Base-by-base conservation (phyloP, 2,329 filamentous ascomycete genomes). In the Colletotrichum simmondsii region DNA sequence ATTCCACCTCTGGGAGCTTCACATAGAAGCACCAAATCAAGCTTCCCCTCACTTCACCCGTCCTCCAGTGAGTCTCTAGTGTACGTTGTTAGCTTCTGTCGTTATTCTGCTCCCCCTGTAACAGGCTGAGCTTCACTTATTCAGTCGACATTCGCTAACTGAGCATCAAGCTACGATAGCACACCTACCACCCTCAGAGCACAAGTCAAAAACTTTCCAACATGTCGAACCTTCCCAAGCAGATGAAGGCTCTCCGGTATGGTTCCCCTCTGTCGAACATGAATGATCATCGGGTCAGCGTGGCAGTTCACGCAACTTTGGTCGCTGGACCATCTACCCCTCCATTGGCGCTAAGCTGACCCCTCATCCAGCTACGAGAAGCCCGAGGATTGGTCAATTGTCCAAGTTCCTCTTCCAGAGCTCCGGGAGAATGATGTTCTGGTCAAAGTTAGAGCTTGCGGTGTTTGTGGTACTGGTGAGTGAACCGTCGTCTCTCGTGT, bases 381-480 rank as follows among this genome's bases (percentile, higher is more conserved):
- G 86, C 90, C 90, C 56, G 85, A 90, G 79, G 85, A 88, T 72
- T 92, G 88, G 82, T 85, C 85, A 75, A 87, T 92, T 72, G 90
- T 92, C 75, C 84, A 89, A 12, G 88, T 92, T 46, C 90, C 91
- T 75, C 87, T 92, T 7, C 91, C 91, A 24, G 86, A 84, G 76
- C 82, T 92, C 75, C 87, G 89, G 76, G 85, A 90, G 30, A 87
- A 90, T 72, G 90, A 92, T 81, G 84, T 92, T 75, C 82, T 91
- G 77, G 87, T 92, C 82, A 91, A 92, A 83, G 91, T 93, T 78
- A 92, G 92, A 83, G 91, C 89, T 68, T 91, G 89, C 76, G 90
- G 90, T 84, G 89, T 92, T 74, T 92, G 90, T 76, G 88, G 88
- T 75, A 89, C 87, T 75, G 87, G 88, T 81, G 78, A 83, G 79